Percentiles rank a stretch among this genome's conserved stretches.
phyloP scores from a whole-genome alignment of 2,329 filamentous ascomycete genomes.

The Apiospora marii region DNA sequence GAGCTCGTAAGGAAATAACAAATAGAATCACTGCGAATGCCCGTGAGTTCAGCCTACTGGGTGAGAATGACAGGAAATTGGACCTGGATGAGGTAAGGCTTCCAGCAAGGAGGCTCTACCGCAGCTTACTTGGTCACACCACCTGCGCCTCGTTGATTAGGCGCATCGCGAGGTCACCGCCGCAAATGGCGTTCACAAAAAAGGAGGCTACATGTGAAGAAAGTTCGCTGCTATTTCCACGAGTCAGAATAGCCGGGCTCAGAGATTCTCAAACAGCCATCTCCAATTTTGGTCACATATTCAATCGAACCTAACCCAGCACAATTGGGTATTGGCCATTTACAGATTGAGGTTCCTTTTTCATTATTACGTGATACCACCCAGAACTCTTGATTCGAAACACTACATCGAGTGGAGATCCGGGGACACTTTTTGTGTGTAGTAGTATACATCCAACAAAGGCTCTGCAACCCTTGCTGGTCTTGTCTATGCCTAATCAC shows the following conservation, averaged over 20 bases:
- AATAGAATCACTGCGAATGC: not conserved
- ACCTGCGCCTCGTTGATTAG: not conserved
- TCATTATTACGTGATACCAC: slow-evolving; percentile 6
- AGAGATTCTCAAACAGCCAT: not conserved
- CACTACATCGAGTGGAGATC: slow-evolving; percentile 12
- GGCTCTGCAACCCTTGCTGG: not conserved
- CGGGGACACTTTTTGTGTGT: slow-evolving; percentile 6
- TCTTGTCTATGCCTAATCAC: not conserved
- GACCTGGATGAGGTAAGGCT: slow-evolving; percentile 13
- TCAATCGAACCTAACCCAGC: not conserved
- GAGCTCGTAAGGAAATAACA: not conserved
- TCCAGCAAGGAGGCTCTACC: not conserved
- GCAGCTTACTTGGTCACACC: slow-evolving; percentile 2
- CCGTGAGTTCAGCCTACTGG: not conserved
- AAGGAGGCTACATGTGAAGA: not conserved
- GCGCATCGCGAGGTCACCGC: not conserved
- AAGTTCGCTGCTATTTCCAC: not conserved
- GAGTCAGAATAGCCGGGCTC: not conserved
- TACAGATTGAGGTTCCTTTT: not conserved
- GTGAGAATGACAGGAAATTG: not conserved
- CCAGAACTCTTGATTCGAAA: slow-evolving; percentile 5
- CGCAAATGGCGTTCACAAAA: not conserved
- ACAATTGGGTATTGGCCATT: not conserved
- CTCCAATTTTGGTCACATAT: not conserved
- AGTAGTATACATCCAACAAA: slow-evolving; percentile 14